Conservation (phyloP, 2,329 filamentous ascomycete species). For the Pseudogymnoascus sp. region DNA sequence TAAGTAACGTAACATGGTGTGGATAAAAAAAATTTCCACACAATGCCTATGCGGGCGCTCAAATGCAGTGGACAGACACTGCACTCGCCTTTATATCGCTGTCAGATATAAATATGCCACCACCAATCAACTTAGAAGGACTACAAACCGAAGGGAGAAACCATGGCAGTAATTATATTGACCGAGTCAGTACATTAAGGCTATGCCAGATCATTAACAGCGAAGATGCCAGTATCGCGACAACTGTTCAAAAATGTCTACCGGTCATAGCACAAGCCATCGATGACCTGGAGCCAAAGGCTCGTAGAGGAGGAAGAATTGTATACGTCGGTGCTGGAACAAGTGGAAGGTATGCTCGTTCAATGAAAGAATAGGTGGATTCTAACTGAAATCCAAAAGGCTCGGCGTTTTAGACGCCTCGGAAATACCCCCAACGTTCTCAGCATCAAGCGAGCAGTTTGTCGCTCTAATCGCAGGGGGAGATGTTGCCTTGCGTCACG, state of each 20-base stretch:
- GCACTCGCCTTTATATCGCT: background rate
- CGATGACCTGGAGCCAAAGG: conserved; percentile 26
- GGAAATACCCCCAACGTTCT: conserved; percentile 36
- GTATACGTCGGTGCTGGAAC: conserved; percentile 36
- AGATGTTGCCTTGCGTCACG: conserved; percentile 32
- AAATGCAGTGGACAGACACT: background rate
- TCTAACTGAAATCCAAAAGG: conserved; percentile 18
- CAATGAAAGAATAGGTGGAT: background rate
- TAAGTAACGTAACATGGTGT: background rate
- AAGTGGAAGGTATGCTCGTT: conserved; percentile 31
- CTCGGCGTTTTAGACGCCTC: conserved; percentile 35
- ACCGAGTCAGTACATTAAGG: conserved; percentile 31
- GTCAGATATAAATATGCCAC: background rate
- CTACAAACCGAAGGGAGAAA: conserved; percentile 34
- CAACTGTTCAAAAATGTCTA: conserved; percentile 27
- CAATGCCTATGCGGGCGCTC: background rate
- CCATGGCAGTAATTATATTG: conserved; percentile 28
- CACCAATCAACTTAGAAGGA: conserved; percentile 18
- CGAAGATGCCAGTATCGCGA: conserved; percentile 29
- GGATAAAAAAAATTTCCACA: background rate
- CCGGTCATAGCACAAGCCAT: conserved; percentile 29
- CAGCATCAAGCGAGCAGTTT: conserved; percentile 32
- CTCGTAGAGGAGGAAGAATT: conserved; percentile 30
- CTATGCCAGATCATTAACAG: conserved; percentile 32
- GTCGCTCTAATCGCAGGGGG: conserved; percentile 35